phyloP scores from a whole-genome alignment of 2,329 filamentous ascomycete species.

The Hortaea sp. region DNA sequence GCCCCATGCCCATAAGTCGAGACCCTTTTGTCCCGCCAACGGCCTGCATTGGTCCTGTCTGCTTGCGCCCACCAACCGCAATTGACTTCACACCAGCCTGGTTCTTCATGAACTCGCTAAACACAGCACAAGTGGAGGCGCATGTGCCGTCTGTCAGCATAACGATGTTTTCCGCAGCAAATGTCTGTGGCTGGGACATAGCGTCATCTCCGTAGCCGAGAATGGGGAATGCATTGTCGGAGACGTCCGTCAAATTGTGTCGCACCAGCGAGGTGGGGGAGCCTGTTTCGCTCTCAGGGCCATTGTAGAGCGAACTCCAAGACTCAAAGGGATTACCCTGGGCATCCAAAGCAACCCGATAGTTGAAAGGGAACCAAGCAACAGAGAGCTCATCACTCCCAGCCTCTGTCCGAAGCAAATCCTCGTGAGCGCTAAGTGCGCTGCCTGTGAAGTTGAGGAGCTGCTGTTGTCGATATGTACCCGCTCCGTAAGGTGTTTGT shows the following conservation, averaged over 20 bases:
- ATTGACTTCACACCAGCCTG: conserved; percentile 28
- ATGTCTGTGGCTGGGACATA: conserved; percentile 21
- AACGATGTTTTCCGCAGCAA: conserved; percentile 30
- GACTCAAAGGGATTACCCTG: conserved; percentile 12
- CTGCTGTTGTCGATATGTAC: background rate
- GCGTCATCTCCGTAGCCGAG: conserved; percentile 4
- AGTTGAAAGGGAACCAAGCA: background rate
- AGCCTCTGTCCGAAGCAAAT: background rate
- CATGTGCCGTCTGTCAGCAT: conserved; percentile 34
- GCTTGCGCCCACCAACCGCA: conserved; percentile 29
- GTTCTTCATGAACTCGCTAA: conserved; percentile 31
- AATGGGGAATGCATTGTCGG: background rate
- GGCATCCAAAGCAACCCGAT: background rate
- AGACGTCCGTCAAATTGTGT: conserved; percentile 21
- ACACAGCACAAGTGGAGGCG: conserved; percentile 33
- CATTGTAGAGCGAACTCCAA: conserved; percentile 29
- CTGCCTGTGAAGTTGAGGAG: background rate
- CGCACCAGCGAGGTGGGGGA: conserved; percentile 27
- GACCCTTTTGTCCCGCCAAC: conserved; percentile 32
- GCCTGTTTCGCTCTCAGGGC: conserved; percentile 10
- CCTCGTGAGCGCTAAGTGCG: too few species aligned
- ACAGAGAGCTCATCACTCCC: background rate
- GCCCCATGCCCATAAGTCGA: background rate
- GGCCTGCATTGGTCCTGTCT: conserved; percentile 31
- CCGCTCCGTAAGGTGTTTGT: conserved; percentile 33